Base-by-base conservation (phyloP, 768 basidiomycete genomes). In the Mycena polygramma region DNA sequence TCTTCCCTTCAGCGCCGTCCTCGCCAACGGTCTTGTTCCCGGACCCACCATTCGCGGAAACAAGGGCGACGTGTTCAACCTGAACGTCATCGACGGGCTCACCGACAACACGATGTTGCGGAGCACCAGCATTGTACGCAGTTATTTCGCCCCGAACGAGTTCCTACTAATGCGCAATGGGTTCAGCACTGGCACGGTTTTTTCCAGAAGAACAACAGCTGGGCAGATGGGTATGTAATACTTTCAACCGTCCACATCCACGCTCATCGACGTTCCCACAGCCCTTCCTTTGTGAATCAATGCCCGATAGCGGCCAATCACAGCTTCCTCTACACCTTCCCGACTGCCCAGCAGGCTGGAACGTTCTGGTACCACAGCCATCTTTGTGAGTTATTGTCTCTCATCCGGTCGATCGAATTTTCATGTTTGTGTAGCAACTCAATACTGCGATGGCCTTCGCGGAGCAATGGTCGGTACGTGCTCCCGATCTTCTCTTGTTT, bases 51-150 rank as follows among this genome's bases (percentile, higher is more conserved):
- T 87, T 65, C 19, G 8, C 4, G 72, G 26, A 22, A 78, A 81
- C 30, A 87, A 85, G 72, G 80, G 83, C 10, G 79, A 80, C 41
- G 51, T 68, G 30, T 82, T 84, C 65, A 43, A 55, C 46, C 72
- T 86, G 52, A 83, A 83, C 45, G 83, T 87, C 14, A 74, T 78
- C 19, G 82, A 86, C 62, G 22, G 63, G n/a, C 78, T 86, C 22
- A 76, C 73, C 7, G 82, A 86, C 45, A 74, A 79, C 13, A 75
- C 79, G 1, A 83, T 86, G 85, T 68, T 79, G 26, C 77, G 76
- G 45, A 75, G 72, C 17, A 85, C 84, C 39, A 81, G 78, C 11
- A 77, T 86, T 37, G 85, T 85, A 13, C n/a, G n/a, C n/a, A n/a
- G n/a, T n/a, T n/a, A n/a, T n/a, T n/a, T n/a, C n/a, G n/a, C n/a